phyloP scores from a whole-genome alignment of 129 eudicot species.

The Tagetes patula region DNA sequence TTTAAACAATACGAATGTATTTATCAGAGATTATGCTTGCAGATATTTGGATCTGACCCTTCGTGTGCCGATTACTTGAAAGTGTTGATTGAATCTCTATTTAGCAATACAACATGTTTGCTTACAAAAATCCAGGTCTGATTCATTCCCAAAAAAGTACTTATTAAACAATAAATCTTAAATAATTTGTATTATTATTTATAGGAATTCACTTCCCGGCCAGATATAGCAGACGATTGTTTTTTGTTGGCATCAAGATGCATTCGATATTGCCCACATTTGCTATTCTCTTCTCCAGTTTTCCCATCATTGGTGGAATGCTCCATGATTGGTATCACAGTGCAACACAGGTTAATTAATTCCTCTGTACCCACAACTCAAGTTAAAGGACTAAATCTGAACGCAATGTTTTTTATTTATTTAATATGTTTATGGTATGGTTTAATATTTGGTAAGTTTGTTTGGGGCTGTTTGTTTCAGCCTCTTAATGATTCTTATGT shows the following conservation, averaged over 20 bases:
- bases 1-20: neutral
- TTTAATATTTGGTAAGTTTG: too few species aligned
- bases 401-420: too few species aligned
- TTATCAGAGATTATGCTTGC: constrained; percentile 33
- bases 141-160: neutral
- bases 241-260: constrained; percentile 92
- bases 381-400: too few species aligned
- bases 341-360: constrained; percentile 75
- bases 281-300: constrained; percentile 71
- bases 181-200: neutral
- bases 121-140: constrained; percentile 71
- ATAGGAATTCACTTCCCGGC: constrained; percentile 81
- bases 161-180: neutral
- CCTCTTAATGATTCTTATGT: too few species aligned
- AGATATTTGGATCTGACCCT: constrained; percentile 97
- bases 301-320: constrained; percentile 82
- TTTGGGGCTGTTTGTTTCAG: too few species aligned
- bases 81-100: constrained; percentile 76
- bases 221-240: constrained; percentile 96
- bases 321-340: constrained; percentile 85
- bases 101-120: constrained; percentile 74
- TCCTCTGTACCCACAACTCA: neutral
- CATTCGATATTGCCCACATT: constrained; percentile 90
- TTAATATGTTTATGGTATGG: too few species aligned
- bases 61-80: constrained; percentile 84